Evolutionary conservation across 1,284 basidiomycete species (phyloP).

Genomic region (Flammula alnicola): DNA sequence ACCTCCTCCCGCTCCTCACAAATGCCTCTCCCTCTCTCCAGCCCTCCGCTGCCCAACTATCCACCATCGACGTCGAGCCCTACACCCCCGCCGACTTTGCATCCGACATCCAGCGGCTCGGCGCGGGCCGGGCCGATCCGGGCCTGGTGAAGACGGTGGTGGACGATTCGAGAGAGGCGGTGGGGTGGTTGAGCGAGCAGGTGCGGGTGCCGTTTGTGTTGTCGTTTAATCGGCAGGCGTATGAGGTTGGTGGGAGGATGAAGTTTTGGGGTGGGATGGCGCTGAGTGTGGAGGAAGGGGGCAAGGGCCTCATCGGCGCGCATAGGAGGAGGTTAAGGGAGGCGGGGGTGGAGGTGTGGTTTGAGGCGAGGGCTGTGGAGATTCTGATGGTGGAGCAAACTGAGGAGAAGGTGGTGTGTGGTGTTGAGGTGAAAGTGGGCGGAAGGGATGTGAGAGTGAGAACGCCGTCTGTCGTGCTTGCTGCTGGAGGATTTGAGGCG

Average conservation of each 20-base stretch:
- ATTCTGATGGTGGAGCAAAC: conserved; percentile 37
- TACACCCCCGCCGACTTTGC: conserved; percentile 60
- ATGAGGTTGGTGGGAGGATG: conserved; percentile 61
- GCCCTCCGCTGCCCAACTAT: neutral
- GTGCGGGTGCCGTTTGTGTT: conserved; percentile 59
- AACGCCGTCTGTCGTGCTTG: conserved; percentile 55
- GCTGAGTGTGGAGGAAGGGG: conserved; percentile 61
- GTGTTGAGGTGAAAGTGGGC: conserved; percentile 46
- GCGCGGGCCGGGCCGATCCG: conserved; percentile 50
- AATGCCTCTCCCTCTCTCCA: conserved; percentile 2
- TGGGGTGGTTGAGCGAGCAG: conserved; percentile 57
- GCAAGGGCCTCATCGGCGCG: conserved; percentile 67
- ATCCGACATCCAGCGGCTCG: conserved; percentile 63
- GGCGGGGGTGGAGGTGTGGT: conserved; percentile 60
- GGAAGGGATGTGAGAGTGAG: conserved; percentile 41
- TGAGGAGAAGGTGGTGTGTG: conserved; percentile 40
- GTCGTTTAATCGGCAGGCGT: conserved; percentile 69
- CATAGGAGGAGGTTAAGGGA: conserved; percentile 54
- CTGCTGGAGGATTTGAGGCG: conserved; percentile 70
- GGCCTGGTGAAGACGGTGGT: conserved; percentile 57
- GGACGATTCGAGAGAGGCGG: conserved; percentile 54
- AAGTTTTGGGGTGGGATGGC: conserved; percentile 75
- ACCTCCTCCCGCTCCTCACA: conserved; percentile 58
- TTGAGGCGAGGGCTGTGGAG: conserved; percentile 51
- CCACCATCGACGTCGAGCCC: conserved; percentile 57